Evolutionary conservation across 192 early-diverging fungal species (phyloP).

Genomic region (Podila epicladia): DNA sequence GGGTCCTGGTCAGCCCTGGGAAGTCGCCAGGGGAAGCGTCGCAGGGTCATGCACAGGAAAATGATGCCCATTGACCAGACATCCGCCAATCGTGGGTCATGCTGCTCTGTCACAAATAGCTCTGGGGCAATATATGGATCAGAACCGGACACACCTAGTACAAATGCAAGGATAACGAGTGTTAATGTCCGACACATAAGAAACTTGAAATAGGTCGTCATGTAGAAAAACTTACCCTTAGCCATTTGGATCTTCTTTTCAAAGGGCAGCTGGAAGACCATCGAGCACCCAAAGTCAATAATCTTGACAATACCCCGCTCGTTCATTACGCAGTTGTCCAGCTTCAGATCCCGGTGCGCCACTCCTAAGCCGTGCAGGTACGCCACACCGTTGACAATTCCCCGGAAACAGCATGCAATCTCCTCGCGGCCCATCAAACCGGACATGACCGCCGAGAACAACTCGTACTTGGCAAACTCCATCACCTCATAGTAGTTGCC

Average conservation of each 20-base stretch:
- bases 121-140: constrained; percentile 98
- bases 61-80: constrained; percentile 94
- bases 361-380: constrained; percentile 93
- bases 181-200: constrained; percentile 1
- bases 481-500: constrained; percentile 77
- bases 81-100: constrained; percentile 86
- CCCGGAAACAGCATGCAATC: constrained; percentile 89
- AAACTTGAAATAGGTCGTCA: not conserved
- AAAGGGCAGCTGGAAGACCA: constrained; percentile 89
- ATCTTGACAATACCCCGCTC: constrained; percentile 84
- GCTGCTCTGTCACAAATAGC: constrained; percentile 70
- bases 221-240: constrained; percentile 60
- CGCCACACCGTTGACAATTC: constrained; percentile 81
- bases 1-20: constrained; percentile 64
- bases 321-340: constrained; percentile 88
- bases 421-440: constrained; percentile 81
- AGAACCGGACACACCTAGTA: constrained; percentile 83
- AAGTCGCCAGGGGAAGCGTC: constrained; percentile 75
- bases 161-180: constrained; percentile 42
- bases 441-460: constrained; percentile 83
- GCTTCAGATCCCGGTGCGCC: constrained; percentile 93
- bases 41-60: constrained; percentile 77
- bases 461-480: constrained; percentile 94
- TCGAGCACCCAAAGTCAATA: constrained; percentile 95
- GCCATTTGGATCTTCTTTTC: constrained; percentile 57